Conservation (phyloP, 306 rosid species). For the Lathyrus sativus region DNA sequence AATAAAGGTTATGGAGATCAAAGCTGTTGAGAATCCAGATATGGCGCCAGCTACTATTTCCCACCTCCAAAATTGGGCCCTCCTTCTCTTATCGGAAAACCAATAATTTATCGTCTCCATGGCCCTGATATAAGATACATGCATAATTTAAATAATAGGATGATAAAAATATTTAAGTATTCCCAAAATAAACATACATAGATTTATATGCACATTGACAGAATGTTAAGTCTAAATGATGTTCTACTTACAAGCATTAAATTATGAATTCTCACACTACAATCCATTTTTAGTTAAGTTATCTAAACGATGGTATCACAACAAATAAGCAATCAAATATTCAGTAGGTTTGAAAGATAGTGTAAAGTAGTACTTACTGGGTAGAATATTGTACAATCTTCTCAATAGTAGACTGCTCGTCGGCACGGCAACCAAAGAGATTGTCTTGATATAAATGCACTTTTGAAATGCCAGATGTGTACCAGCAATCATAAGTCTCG, state of each 20-base stretch:
- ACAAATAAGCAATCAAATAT: conserved; percentile 29
- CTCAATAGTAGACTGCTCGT: conserved; percentile 66
- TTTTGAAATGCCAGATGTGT: conserved; percentile 76
- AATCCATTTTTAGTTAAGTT: conserved; percentile 18
- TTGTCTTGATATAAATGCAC: conserved; percentile 71
- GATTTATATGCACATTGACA: conserved; percentile 11
- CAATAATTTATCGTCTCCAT: conserved; percentile 58
- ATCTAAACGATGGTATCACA: conserved; percentile 23
- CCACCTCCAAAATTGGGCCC: conserved; percentile 64
- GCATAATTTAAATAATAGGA: conserved; percentile 31
- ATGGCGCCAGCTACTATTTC: conserved; percentile 64
- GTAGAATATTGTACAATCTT: conserved; percentile 63
- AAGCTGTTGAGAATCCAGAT: conserved; percentile 67
- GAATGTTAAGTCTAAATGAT: conserved; percentile 3
- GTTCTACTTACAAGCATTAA: conserved; percentile 25
- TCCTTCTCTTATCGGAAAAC: conserved; percentile 46
- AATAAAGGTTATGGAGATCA: conserved; percentile 62
- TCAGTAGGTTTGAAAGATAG: conserved; percentile 16
- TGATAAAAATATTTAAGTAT: background rate
- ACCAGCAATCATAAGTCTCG: conserved; percentile 85
- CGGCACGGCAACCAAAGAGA: conserved; percentile 74
- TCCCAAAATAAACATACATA: conserved; percentile 2
- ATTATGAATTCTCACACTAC: conserved; percentile 25
- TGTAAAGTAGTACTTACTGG: conserved; percentile 60
- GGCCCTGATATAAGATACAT: conserved; percentile 58